phyloP scores from a whole-genome alignment of 1,139 yeast species.

The Pneumocystis canis region DNA sequence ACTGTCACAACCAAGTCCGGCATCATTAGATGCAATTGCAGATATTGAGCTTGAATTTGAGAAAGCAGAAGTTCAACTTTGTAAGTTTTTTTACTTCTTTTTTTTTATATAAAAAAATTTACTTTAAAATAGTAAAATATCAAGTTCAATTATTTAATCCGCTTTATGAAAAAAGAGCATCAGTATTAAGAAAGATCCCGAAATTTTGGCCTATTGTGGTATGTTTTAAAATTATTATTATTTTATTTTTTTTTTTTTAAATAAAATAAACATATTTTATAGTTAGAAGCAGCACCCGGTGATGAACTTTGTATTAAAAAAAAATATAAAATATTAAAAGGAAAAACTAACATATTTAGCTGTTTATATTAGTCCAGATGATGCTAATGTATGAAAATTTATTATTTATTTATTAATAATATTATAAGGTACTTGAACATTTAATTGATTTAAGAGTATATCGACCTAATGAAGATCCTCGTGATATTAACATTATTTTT shows the following conservation, averaged over 20 bases:
- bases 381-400: slow-evolving; percentile 11
- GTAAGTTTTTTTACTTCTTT: neutral
- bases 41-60: neutral
- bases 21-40: neutral
- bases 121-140: neutral
- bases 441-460: slow-evolving; percentile 25
- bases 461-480: slow-evolving; percentile 21
- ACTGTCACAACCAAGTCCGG: neutral
- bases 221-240: slow-evolving; percentile 17
- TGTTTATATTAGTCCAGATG: slow-evolving; percentile 12
- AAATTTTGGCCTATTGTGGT: slow-evolving; percentile 29
- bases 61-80: neutral
- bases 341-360: slow-evolving; percentile 22
- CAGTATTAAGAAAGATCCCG: slow-evolving; percentile 21
- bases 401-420: neutral
- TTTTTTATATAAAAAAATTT: neutral
- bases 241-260: neutral
- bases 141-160: slow-evolving; percentile 22
- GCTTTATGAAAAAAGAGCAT: slow-evolving; percentile 24
- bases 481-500: slow-evolving; percentile 23
- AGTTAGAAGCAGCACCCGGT: slow-evolving; percentile 2
- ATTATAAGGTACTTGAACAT: slow-evolving; percentile 14
- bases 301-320: slow-evolving; percentile 17
- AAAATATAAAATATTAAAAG: too few species aligned
- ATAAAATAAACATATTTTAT: slow-evolving; percentile 16